Evolutionary conservation across 805 yeast species (phyloP), one percentile per base, ranked within the genome.

Genomic region (Starmerella scarabaei): DNA sequence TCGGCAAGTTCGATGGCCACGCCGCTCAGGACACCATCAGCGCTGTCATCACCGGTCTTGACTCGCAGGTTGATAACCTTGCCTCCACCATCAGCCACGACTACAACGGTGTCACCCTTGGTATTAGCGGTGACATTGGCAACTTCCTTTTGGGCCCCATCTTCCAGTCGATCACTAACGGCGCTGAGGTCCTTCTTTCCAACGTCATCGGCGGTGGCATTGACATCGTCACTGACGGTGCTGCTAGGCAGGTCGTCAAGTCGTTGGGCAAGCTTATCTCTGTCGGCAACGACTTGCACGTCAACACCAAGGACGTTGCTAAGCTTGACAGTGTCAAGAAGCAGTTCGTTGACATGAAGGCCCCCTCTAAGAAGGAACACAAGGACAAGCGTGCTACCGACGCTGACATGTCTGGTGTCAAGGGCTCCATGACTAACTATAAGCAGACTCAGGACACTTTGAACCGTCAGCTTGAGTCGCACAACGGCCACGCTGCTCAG

Each of bases 1-100:
- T 50, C 39, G 21, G 35, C 38, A 23, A 29, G 16, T 26, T 23
- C 30, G 47, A 46, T 21, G 54, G 54, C 23, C 54, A 49, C 47
- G 53, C 50, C 19, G 44, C 47, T 21, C 35, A 45, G 42, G 55
- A 50, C 17, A 28, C 37, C 21, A 37, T 52, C 36, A 32, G 43
- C 26, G 53, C 52, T 26, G 39, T 44, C 36, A 52, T 58, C 38
- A 53, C 60, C 18, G 62, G 61, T 29, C 44, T 55, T 16, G 63
- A 58, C 42, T 54, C 56, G 17, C 62, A 58, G 45, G 45, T 53
- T 38, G 61, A 58, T 41, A 58, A 58, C 43, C 42, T 47, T 9
- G 47, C 52, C 21, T 54, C 54, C 18, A 41, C 44, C 16, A n/a
- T 47, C 21, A 14, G 40, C 15, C 28, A 40, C 31, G 51, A 21